phyloP scores from a whole-genome alignment of 2,329 filamentous ascomycete genomes.

The Trichoderma endophyticum region DNA sequence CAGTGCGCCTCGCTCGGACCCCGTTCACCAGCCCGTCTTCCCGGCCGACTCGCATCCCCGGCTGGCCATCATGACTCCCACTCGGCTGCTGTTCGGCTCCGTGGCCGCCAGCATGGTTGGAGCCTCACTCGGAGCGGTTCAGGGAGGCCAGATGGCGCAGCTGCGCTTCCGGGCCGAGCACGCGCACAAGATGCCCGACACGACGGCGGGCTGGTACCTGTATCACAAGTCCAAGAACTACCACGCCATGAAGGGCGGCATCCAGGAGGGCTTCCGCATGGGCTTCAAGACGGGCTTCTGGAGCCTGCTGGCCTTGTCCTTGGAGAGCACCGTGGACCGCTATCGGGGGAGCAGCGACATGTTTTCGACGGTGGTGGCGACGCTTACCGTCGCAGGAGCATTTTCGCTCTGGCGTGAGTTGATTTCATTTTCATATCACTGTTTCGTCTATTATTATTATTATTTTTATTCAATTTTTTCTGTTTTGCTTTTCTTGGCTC shows the following conservation, averaged over 20 bases:
- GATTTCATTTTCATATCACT: background rate
- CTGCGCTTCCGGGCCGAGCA: constrained; percentile 93
- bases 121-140: constrained; percentile 64
- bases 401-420: constrained; percentile 81
- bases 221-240: constrained; percentile 99
- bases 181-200: constrained; percentile 83
- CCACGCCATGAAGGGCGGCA: constrained; percentile 70
- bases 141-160: constrained; percentile 70
- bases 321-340: constrained; percentile 74
- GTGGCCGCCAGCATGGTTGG: constrained; percentile 65
- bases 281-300: constrained; percentile 68
- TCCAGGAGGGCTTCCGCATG: constrained; percentile 75
- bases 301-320: constrained; percentile 69
- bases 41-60: constrained; percentile 39
- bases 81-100: constrained; percentile 64
- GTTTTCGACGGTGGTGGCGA: constrained; percentile 76
- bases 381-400: constrained; percentile 75
- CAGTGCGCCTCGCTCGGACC: background rate
- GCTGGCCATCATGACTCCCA: constrained; percentile 60
- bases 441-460: background rate
- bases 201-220: constrained; percentile 88
- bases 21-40: constrained; percentile 22
- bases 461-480: background rate
- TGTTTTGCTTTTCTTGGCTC: background rate
- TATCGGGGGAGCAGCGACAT: constrained; percentile 69